phyloP scores from a whole-genome alignment of 176 grass and related monocot genomes.

The Poa annua region DNA sequence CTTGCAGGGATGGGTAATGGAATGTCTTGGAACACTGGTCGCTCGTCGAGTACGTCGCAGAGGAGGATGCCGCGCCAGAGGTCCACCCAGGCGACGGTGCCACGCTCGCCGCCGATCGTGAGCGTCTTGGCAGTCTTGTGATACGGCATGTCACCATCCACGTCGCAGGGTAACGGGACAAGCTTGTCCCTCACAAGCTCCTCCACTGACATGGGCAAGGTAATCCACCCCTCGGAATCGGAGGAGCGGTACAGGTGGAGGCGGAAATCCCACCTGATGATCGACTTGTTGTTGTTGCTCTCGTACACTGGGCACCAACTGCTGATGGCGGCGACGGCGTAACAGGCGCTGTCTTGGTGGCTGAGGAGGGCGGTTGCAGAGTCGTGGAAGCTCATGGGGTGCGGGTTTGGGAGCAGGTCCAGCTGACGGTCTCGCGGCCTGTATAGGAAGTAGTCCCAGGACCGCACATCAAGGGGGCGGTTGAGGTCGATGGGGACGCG shows the following conservation, averaged over 20 bases:
- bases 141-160: neutral
- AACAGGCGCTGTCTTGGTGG: neutral
- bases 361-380: neutral
- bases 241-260: conserved; percentile 29
- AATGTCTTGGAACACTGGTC: neutral
- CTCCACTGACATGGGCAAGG: neutral
- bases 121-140: conserved; percentile 10
- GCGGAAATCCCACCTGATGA: conserved; percentile 10
- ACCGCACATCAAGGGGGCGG: neutral
- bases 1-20: neutral
- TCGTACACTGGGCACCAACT: neutral
- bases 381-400: neutral
- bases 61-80: neutral
- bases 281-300: neutral
- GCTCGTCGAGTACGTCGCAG: neutral
- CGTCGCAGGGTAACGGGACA: neutral
- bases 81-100: neutral
- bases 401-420: neutral
- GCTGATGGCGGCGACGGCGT: conserved; percentile 4
- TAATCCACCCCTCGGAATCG: neutral
- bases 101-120: neutral
- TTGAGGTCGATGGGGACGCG: conserved; percentile 8
- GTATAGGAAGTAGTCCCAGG: conserved; percentile 39
- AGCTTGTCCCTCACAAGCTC: conserved; percentile 1
- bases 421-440: neutral